Evolutionary conservation across 2,329 filamentous ascomycete genomes (phyloP).

Genomic region (Paramyrothecium roridum): DNA sequence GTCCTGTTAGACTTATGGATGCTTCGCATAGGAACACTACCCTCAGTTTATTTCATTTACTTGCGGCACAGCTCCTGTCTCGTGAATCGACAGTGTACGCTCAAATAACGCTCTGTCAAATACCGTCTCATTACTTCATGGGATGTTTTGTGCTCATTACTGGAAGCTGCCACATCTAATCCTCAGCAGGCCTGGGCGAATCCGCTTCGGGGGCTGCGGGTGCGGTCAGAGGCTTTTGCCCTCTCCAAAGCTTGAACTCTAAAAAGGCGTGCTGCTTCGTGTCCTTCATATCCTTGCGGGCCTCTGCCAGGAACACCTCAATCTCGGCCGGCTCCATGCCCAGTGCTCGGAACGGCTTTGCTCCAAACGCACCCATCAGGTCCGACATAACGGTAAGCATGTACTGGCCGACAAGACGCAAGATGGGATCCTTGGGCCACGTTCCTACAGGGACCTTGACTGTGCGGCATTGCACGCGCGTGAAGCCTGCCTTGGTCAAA

Average conservation of each 20-base stretch:
- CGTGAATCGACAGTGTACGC: no score
- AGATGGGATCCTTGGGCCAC: conserved; percentile 18
- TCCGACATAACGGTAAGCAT: conserved; percentile 12
- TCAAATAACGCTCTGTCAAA: no score
- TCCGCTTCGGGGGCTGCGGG: background rate
- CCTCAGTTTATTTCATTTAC: no score
- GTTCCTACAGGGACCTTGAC: conserved; percentile 17
- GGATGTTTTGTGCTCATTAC: no score
- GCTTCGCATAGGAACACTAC: no score
- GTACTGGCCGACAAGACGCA: conserved; percentile 13
- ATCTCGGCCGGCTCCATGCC: conserved; percentile 11
- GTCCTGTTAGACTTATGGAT: no score
- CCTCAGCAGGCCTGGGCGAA: background rate
- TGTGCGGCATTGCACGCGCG: conserved; percentile 12
- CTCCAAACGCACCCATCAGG: conserved; percentile 20
- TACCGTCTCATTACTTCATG: no score
- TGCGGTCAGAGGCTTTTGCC: conserved; percentile 8
- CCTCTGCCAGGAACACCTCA: conserved; percentile 10
- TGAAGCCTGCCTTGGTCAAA: conserved; percentile 12
- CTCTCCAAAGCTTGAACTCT: conserved; percentile 21
- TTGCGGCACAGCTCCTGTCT: no score
- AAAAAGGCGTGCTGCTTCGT: conserved; percentile 13
- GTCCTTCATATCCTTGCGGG: conserved; percentile 12
- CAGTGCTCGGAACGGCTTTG: conserved; percentile 13
- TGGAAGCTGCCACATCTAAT: background rate